phyloP scores from a whole-genome alignment of 2,329 filamentous ascomycete genomes.

The Parasarocladium wereldwijsianum region DNA sequence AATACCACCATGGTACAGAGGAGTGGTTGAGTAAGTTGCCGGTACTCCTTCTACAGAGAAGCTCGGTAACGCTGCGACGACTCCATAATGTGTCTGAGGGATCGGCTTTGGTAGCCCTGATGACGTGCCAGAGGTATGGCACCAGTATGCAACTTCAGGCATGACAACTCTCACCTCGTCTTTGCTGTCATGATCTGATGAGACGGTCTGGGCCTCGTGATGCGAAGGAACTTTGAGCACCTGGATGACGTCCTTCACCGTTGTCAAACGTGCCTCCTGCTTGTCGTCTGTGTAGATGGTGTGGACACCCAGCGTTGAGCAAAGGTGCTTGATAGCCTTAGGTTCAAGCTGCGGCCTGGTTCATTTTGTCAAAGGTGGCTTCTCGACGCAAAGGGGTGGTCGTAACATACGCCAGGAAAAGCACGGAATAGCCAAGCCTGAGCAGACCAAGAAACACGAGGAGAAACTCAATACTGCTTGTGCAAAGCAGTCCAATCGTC shows the following conservation, averaged over 20 bases:
- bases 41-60: conserved; percentile 19
- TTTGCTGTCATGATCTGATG: not conserved
- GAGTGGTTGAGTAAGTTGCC: conserved; percentile 50
- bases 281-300: conserved; percentile 29
- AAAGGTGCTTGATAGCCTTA: conserved; percentile 36
- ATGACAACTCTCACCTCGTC: not conserved
- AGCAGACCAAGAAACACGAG: conserved; percentile 46
- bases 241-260: conserved; percentile 1
- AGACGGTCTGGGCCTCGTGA: not conserved
- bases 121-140: conserved; percentile 52
- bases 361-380: not conserved
- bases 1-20: conserved; percentile 50
- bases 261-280: conserved; percentile 1
- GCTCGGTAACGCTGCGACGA: conserved; percentile 36
- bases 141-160: conserved; percentile 36
- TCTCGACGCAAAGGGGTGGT: too few species aligned
- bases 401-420: conserved; percentile 36
- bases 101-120: conserved; percentile 49
- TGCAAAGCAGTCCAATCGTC: conserved; percentile 34
- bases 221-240: conserved; percentile 7
- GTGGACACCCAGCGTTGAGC: conserved; percentile 24
- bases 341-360: conserved; percentile 28
- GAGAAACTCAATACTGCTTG: conserved; percentile 41
- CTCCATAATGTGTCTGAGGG: conserved; percentile 33
- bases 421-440: conserved; percentile 34